Evolutionary conservation across 2,329 filamentous ascomycete species (phyloP), one percentile per base, ranked within the genome.

Genomic region (Chaetomiaceae sp.): DNA sequence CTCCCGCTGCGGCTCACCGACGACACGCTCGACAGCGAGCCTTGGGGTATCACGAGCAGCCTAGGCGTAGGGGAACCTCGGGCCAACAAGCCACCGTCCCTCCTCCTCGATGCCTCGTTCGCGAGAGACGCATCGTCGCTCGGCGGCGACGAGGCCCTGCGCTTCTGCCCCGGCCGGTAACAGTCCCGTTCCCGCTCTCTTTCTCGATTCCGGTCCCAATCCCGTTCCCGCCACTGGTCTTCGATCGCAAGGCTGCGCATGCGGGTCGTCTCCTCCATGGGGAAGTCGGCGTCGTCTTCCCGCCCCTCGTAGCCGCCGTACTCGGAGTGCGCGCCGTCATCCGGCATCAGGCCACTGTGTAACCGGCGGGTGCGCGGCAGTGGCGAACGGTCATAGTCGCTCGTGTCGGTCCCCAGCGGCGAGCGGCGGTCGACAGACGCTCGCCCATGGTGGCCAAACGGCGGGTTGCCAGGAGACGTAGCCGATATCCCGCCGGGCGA

Each of bases 131-230:
- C 64, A 25, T 80, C 77, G 10, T 77, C 77, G 2, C 71, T 68
- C 0, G 73, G 75, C 1, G 79, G 79, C 23, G 79, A 82, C 0
- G 77, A 78, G 2, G 79, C 79, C 34, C 79, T 72, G 42, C 80
- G 74, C 67, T 83, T 83, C 55, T 75, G 75, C 6, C 78, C 77
- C 2, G 72, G 65, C 37, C 75, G 69, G 55, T 68, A 71, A 23
- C 73, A 57, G 2, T 60, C 58, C 5, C 54, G 53, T n/a, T 59
- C 58, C 29, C 51, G 53, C 18, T 59, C 57, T 11, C 48, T 42
- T 13, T 61, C 59, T 45, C 57, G 25, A 25, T 57, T 56, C 32
- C 48, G 51, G 60, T 41, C 54, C 59, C 57, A 57, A 56, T 66
- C 78, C 54, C 48, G 23, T 13, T 51, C 62, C 33, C 54, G 57